Base-by-base conservation (phyloP, 1,139 yeast species). In the Lodderomyces orthopsilosis region DNA sequence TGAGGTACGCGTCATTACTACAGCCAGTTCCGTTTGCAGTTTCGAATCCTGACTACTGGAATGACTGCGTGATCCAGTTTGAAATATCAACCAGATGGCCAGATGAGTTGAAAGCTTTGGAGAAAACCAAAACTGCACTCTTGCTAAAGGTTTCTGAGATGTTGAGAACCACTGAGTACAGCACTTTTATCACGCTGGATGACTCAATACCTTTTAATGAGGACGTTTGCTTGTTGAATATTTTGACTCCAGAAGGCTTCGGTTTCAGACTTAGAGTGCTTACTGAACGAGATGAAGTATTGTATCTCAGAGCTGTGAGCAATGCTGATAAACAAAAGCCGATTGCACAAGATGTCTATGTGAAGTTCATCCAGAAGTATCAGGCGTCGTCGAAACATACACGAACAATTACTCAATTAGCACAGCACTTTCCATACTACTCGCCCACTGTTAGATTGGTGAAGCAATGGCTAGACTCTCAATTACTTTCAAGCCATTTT, bases 21-120 rank as follows among this genome's bases (percentile, higher is more conserved):
- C 83, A 81, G 52, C 97, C 98, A 0, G 88, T 83, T 33, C 95
- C 96, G 34, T 88, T 78, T 68, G 93, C 94, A 13, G 65, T 68
- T 3, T 77, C 88, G 1, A 84, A 79, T 54, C 91, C 91, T 5
- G 91, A 88, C 58, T 86, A 85, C 54, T 80, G 88, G 72, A 88
- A 86, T 52, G 90, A 85, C 41, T 82, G 84, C 21, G 75, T 91
- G 10, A 63, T 94, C 38, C 96, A 90, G 62, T 89, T 94, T 62
- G 98, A 94, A 66, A 72, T 87, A 3, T 86, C 96, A 1, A 75
- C 81, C n/a, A 81, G 83, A 61, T 94, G 98, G 99, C 98, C 99
- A 1, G 96, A 88, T 63, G 96, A 93, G 61, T 61, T 89, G 4
- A 68, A 74, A 30, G 91, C 97, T 1, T 68, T 90, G 46, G 98